Conservation (phyloP, 805 yeast genomes). For the Wickerhamiella dianesei region DNA sequence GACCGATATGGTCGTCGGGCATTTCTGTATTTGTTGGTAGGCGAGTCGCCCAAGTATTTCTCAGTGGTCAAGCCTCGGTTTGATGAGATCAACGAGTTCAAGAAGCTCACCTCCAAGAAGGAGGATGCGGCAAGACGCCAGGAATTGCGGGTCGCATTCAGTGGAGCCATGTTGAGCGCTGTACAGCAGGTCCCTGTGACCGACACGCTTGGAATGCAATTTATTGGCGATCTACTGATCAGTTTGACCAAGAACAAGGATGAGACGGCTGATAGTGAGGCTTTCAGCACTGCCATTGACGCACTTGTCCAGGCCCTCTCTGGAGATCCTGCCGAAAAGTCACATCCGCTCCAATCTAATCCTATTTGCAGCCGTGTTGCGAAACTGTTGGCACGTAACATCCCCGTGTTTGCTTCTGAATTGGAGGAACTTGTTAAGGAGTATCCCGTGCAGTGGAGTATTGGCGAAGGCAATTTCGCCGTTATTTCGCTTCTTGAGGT, state of each 20-base stretch:
- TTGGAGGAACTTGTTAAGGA: constrained; percentile 40
- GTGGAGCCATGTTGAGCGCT: constrained; percentile 49
- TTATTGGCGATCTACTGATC: constrained; percentile 59
- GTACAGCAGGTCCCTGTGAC: constrained; percentile 40
- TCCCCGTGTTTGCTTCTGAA: constrained; percentile 36
- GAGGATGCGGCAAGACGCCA: constrained; percentile 61
- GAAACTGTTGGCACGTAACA: constrained; percentile 13
- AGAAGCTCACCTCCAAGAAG: constrained; percentile 67
- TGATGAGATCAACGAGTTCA: constrained; percentile 43
- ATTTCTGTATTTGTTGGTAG: constrained; percentile 63
- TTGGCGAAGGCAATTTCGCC: constrained; percentile 61
- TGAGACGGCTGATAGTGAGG: constrained; percentile 6
- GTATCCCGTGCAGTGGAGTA: constrained; percentile 54
- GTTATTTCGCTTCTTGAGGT: constrained; percentile 66
- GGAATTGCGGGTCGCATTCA: constrained; percentile 52
- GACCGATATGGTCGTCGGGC: constrained; percentile 84
- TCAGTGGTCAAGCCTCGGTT: constrained; percentile 46
- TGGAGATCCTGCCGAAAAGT: constrained; percentile 49
- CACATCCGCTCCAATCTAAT: constrained; percentile 40
- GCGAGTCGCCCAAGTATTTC: constrained; percentile 70
- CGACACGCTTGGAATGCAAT: constrained; percentile 59
- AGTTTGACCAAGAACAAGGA: constrained; percentile 32
- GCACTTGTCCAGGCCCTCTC: constrained; percentile 38
- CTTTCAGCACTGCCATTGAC: constrained; percentile 30
- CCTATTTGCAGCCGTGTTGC: constrained; percentile 17